Evolutionary conservation across 192 early-diverging fungal species (phyloP).

Genomic region (Backusella tarrabulga): DNA sequence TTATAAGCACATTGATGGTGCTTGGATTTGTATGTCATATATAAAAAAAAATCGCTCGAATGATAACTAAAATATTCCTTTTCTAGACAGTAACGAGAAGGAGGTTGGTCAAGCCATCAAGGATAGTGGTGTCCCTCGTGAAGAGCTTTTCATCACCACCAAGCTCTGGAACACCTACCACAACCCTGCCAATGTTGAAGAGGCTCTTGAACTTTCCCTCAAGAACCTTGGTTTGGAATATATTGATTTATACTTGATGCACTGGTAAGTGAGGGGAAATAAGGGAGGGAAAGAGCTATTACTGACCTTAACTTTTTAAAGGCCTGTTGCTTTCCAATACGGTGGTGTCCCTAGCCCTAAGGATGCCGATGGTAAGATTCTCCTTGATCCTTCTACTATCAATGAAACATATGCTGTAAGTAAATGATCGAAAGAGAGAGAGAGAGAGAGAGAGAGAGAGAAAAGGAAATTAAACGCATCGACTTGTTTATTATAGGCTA

Average conservation of each 20-base stretch:
- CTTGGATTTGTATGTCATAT: conserved; percentile 28
- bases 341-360: background rate
- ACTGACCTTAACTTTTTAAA: background rate
- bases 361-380: conserved; percentile 21
- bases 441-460: too few relatives aligned
- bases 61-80: conserved; percentile 37
- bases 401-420: conserved; percentile 48
- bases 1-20: conserved; percentile 32
- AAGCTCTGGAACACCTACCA: conserved; percentile 59
- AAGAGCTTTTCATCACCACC: conserved; percentile 76
- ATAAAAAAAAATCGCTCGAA: background rate
- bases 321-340: conserved; percentile 23
- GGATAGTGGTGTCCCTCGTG: conserved; percentile 57
- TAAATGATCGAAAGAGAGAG: background rate
- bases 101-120: conserved; percentile 75
- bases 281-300: background rate
- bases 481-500: conserved; percentile 17
- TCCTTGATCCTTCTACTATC: conserved; percentile 33
- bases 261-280: conserved; percentile 16
- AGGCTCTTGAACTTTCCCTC: conserved; percentile 64
- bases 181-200: conserved; percentile 58
- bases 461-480: too few relatives aligned
- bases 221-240: conserved; percentile 72
- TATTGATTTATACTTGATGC: conserved; percentile 73
- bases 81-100: conserved; percentile 67